Evolutionary conservation across 1,139 yeast genomes (phyloP), one percentile per base, ranked within the genome.

Genomic region (Pneumocystis sp.): DNA sequence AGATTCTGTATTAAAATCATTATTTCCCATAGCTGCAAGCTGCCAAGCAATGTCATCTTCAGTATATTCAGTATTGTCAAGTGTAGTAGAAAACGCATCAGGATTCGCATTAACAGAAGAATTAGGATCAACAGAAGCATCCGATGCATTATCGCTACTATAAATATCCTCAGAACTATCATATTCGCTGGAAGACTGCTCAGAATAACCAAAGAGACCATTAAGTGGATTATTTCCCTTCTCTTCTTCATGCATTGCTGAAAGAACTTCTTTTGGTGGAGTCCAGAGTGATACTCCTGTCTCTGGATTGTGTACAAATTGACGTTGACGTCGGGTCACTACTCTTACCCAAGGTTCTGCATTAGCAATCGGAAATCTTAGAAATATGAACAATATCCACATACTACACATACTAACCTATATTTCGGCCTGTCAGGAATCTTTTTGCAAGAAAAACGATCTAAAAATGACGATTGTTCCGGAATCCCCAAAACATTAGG

Each of bases 311-410:
- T 78, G 75, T 61, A 78, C 81, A 70, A 79, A 82, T 69, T 81
- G 78, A 3, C 76, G 69, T 0, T 85, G 86, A 1, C 75, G 72
- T 34, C 73, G 73, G 17, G 80, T 75, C 31, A 82, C 75, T 0
- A 82, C 75, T 60, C 82, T 68, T 7, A 70, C 63, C 85, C 85
- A 82, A 2, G 74, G 72, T 34, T 68, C 68, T 29, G 66, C 67
- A 10, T 61, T 56, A 4, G 63, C 50, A 1, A 69, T 63, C 8
- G 65, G 65, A n/a, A 67, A 66, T 19, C 64, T 35, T 8, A 29
- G 56, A 19, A n/a, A 68, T 12, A 8, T 10, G 21, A 25, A 68
- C 65, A 7, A 44, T 42, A 29, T 65, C 66, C 12, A 69, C 72
- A 37, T 68, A 64, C 25, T 71, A 63, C 6, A 70, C 71, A 10